Evolutionary conservation across 2,329 filamentous ascomycete species (phyloP).

Genomic region (Pyricularia grisea): DNA sequence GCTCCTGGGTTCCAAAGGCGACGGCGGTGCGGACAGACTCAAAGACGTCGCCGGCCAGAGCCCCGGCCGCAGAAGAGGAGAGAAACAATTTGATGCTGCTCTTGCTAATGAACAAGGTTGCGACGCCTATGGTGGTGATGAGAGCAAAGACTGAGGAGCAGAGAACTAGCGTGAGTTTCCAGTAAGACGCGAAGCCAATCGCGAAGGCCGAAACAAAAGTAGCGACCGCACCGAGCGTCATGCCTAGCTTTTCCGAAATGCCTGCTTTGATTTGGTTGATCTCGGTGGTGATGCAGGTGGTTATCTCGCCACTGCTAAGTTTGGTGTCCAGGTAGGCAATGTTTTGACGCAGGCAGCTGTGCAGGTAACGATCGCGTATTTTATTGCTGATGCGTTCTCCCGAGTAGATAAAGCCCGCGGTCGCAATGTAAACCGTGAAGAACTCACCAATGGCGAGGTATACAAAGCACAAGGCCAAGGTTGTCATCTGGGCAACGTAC

Average conservation of each 20-base stretch:
- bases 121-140: slow-evolving; percentile 63
- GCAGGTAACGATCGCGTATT: slow-evolving; percentile 74
- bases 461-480: slow-evolving; percentile 72
- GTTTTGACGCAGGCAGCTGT: slow-evolving; percentile 77
- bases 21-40: slow-evolving; percentile 87
- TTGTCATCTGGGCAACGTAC: slow-evolving; percentile 58
- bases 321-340: slow-evolving; percentile 83
- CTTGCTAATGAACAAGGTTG: slow-evolving; percentile 67
- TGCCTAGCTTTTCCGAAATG: slow-evolving; percentile 78
- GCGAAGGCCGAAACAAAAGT: slow-evolving; percentile 85
- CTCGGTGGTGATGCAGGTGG: slow-evolving; percentile 87
- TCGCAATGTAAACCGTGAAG: slow-evolving; percentile 66
- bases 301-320: slow-evolving; percentile 84
- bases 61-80: slow-evolving; percentile 76
- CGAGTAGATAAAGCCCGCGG: slow-evolving; percentile 82
- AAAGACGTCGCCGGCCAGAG: slow-evolving; percentile 86
- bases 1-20: slow-evolving; percentile 88
- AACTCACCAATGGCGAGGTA: slow-evolving; percentile 81
- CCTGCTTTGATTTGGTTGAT: slow-evolving; percentile 91
- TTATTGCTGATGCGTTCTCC: slow-evolving; percentile 72
- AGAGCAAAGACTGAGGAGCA: slow-evolving; percentile 74
- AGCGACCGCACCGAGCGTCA: slow-evolving; percentile 66
- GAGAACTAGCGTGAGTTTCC: slow-evolving; percentile 87
- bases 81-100: slow-evolving; percentile 70
- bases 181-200: slow-evolving; percentile 83